Evolutionary conservation across 139 green algal genomes (phyloP), one percentile per base, ranked within the genome.

Genomic region (Medakamo hakoo): DNA sequence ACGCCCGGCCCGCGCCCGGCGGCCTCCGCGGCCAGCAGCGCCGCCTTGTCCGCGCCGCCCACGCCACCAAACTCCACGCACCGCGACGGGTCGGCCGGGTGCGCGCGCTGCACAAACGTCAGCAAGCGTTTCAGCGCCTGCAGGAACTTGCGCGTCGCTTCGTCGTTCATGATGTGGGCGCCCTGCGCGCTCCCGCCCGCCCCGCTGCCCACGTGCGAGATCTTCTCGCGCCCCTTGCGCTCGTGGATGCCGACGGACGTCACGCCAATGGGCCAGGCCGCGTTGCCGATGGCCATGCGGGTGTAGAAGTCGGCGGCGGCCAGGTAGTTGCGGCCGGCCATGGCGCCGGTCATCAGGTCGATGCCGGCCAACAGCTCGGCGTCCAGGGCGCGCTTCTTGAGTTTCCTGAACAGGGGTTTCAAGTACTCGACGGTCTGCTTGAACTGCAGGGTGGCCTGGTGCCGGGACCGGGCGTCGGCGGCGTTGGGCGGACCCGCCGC

Each of bases 101-200:
- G 84, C 1, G 81, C 68, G 21, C 88, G 73, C 78, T 95, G 88
- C 62, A 87, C 71, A 25, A 83, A 87, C 24, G 85, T 92, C 60
- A 94, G 86, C 24, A 97, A 68, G 18, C 90, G 78, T 73, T 95
- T 95, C 18, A 95, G 68, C n/a, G 72, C 83, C 73, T 91, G 75
- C 63, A 94, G 77, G 49, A 86, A 94, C 78, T 99, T 98, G 60
- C 92, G 81, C 2, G 92, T 95, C 2, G 89, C 89, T 77, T 99
- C 93, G 57, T 99, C 92, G 71, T 97, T 97, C 93, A 99, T 99
- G 72, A 98, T 91, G 81, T 99, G 93, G 23, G 93, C 93, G 63
- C 89, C 69, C 63, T 23, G 55, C 22, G 22, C 24, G 22, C 55
- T 28, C 55, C 24, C 58, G 27, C 59, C n/a, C 24, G 30, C 20